Conservation (phyloP, 2,329 filamentous ascomycete genomes). For the Pestalotiopsis sp. region DNA sequence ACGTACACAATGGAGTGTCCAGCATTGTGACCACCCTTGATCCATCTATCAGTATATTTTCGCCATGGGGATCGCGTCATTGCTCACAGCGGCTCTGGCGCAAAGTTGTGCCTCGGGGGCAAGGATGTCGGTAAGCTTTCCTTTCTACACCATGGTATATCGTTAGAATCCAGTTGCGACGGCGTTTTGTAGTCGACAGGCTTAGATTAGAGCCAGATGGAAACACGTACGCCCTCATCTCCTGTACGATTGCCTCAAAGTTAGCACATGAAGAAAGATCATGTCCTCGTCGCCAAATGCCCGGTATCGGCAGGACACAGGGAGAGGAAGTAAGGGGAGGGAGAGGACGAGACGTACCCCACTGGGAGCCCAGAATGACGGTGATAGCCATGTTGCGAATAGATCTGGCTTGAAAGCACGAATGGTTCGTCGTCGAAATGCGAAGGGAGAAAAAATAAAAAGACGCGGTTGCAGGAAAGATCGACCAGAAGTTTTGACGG, state of each 20-base stretch:
- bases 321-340: slow-evolving; percentile 1
- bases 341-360: slow-evolving; percentile 13
- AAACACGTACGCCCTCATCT: slow-evolving; percentile 10
- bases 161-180: not conserved
- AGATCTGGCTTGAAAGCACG: slow-evolving; percentile 5
- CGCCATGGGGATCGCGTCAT: not conserved
- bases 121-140: slow-evolving; percentile 10
- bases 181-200: not conserved
- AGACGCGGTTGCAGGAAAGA: not conserved
- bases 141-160: slow-evolving; percentile 4
- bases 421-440: not conserved
- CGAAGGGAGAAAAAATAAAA: not conserved
- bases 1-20: slow-evolving; percentile 19
- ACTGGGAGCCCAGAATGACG: slow-evolving; percentile 15
- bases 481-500: not conserved
- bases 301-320: not conserved
- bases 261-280: slow-evolving; percentile 1
- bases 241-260: not conserved
- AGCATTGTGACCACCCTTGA: slow-evolving; percentile 16
- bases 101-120: not conserved
- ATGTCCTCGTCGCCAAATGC: not conserved
- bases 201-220: not conserved
- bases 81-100: slow-evolving; percentile 17
- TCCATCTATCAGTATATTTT: not conserved
- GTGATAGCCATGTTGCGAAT: slow-evolving; percentile 9